These are phyloP conservation scores for Zanthoxylum bungeanum DNA, from an alignment of 345 rosid species.

Conservation along the genomic window DNA sequence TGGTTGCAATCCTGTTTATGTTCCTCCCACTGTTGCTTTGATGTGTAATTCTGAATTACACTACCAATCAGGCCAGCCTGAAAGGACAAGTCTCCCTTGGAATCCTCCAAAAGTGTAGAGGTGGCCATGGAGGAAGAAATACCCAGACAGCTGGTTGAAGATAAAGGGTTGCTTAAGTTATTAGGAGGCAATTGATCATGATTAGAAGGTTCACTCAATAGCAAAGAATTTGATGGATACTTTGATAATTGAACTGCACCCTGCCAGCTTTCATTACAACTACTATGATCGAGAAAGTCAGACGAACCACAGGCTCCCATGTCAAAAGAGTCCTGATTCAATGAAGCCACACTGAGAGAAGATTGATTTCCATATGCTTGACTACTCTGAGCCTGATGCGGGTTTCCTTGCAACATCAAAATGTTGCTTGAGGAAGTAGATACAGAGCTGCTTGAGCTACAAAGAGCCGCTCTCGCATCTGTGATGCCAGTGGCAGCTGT, in stretches of 20 bases:
- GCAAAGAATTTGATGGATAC: slow-evolving; percentile 46
- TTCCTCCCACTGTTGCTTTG: slow-evolving; percentile 52
- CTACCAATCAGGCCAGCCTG: slow-evolving; percentile 43
- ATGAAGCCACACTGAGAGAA: slow-evolving; percentile 35
- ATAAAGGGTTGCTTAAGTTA: slow-evolving; percentile 25
- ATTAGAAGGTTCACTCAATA: slow-evolving; percentile 32
- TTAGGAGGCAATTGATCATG: slow-evolving; percentile 31
- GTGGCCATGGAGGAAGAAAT: slow-evolving; percentile 39
- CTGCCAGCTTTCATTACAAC: slow-evolving; percentile 46
- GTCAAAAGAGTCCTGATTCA: slow-evolving; percentile 37
- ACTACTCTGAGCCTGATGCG: slow-evolving; percentile 25
- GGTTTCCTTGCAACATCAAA: slow-evolving; percentile 39
- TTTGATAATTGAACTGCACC: slow-evolving; percentile 39
- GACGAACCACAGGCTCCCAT: slow-evolving; percentile 36
- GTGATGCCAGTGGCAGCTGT: slow-evolving; percentile 28
- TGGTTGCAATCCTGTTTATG: slow-evolving; percentile 29
- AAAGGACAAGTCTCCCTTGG: slow-evolving; percentile 41
- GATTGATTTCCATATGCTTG: slow-evolving; percentile 41
- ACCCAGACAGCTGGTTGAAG: slow-evolving; percentile 30
- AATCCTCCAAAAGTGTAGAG: slow-evolving; percentile 28
- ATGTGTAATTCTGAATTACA: slow-evolving; percentile 34
- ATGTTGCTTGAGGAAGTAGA: slow-evolving; percentile 38
- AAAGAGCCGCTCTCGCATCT: slow-evolving; percentile 31
- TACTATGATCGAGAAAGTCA: slow-evolving; percentile 41
- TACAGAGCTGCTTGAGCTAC: slow-evolving; percentile 39